Evolutionary conservation across 192 early-diverging fungal species (phyloP).

Genomic region (Entomortierella beljakovae): DNA sequence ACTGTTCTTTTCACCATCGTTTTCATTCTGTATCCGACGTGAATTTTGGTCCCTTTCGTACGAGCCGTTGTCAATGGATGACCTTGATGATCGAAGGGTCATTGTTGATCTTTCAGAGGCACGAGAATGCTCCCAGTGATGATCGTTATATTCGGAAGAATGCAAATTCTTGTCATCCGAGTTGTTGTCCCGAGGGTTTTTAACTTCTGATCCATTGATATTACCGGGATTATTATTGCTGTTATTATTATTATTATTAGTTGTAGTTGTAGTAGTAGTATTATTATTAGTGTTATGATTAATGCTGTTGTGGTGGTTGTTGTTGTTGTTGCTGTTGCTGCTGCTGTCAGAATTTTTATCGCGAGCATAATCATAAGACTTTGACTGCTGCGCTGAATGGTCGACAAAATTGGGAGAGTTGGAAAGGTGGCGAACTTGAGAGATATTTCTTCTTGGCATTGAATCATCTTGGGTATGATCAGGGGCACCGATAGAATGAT

Average conservation of each 20-base stretch:
- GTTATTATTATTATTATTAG: not conserved
- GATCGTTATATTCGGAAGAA: not conserved
- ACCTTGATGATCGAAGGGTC: not conserved
- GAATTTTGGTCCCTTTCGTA: not conserved
- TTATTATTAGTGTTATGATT: not conserved
- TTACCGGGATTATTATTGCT: too few species aligned
- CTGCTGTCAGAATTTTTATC: not conserved
- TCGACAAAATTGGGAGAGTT: not conserved
- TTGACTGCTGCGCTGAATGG: not conserved
- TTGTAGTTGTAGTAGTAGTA: not conserved
- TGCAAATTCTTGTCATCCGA: not conserved
- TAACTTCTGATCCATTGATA: not conserved
- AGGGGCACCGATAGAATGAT: not conserved
- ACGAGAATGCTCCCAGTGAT: not conserved
- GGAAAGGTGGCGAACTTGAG: not conserved
- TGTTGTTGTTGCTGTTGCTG: not conserved
- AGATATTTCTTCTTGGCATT: not conserved
- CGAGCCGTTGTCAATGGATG: constrained; percentile 1
- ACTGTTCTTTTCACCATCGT: not conserved
- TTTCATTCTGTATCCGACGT: not conserved
- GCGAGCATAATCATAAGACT: not conserved
- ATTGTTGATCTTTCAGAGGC: not conserved
- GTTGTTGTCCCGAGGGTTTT: constrained; percentile 7
- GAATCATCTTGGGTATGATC: not conserved
- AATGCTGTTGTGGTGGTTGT: constrained; percentile 1